A percentile compares a stretch with the other conserved stretches of the same genome.
phyloP scores from a whole-genome alignment of 2,329 filamentous ascomycete genomes.

The Colletotrichum acutatum region DNA sequence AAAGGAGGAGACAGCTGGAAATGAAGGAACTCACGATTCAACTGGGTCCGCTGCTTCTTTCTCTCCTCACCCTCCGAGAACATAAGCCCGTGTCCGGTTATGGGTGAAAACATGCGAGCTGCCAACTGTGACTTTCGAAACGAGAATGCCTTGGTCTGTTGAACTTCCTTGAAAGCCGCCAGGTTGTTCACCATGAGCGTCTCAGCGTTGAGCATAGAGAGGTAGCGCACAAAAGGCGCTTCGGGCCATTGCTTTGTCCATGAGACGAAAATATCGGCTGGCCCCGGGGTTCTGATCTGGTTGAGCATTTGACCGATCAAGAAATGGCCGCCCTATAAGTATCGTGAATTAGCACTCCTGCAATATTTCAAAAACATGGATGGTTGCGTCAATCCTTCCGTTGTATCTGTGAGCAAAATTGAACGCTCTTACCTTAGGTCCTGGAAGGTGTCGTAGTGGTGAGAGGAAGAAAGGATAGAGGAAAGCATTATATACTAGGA shows the following conservation, averaged over 20 bases:
- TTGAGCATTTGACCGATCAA: slow-evolving; percentile 54
- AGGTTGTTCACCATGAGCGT: slow-evolving; percentile 50
- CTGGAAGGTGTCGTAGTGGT: slow-evolving; percentile 55
- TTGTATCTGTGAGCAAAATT: too few relatives aligned
- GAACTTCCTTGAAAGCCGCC: slow-evolving; percentile 48
- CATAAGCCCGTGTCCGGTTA: slow-evolving; percentile 48
- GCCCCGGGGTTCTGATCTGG: slow-evolving; percentile 42
- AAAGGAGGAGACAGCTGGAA: background rate
- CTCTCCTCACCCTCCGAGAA: slow-evolving; percentile 51
- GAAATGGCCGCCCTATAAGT: slow-evolving; percentile 47
- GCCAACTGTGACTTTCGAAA: slow-evolving; percentile 51
- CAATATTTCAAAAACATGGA: background rate
- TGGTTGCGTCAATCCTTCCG: too few relatives aligned
- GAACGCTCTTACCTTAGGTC: slow-evolving; percentile 49
- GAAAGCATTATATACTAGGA: slow-evolving; percentile 48
- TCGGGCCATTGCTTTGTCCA: slow-evolving; percentile 48
- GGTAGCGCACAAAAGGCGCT: slow-evolving; percentile 51
- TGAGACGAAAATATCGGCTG: slow-evolving; percentile 41
- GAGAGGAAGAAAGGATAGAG: slow-evolving; percentile 57
- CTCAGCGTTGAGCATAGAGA: slow-evolving; percentile 49
- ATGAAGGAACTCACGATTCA: slow-evolving; percentile 39
- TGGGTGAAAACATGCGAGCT: slow-evolving; percentile 46
- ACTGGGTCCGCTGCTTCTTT: slow-evolving; percentile 45
- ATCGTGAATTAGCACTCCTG: background rate
- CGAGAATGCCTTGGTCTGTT: slow-evolving; percentile 52